Evolutionary conservation across 2,329 filamentous ascomycete genomes (phyloP).

Genomic region (Pezicula carpinea): DNA sequence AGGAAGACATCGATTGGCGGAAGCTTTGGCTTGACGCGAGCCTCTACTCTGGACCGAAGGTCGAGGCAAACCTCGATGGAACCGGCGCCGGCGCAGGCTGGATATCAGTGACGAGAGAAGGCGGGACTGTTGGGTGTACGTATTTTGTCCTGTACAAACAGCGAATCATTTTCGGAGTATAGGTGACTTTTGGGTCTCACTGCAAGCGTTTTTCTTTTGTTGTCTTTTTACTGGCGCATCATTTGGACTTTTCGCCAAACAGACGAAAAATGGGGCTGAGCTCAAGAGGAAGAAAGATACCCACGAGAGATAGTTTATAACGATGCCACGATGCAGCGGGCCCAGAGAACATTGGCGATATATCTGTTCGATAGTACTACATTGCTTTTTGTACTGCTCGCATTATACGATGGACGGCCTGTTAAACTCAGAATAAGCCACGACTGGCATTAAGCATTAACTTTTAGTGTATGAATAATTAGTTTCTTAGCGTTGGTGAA

Average conservation of each 20-base stretch:
- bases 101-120: not conserved
- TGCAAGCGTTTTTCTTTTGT: not conserved
- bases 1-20: slow-evolving; percentile 22
- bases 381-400: not conserved
- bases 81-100: not conserved
- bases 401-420: too few species aligned
- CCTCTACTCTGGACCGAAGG: not conserved
- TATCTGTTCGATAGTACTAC: not conserved
- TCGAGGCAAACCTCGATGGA: not conserved
- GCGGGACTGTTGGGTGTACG: too few species aligned
- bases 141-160: not conserved
- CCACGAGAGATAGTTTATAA: not conserved
- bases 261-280: not conserved
- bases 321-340: not conserved
- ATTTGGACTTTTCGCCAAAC: not conserved
- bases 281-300: not conserved
- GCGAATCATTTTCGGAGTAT: not conserved
- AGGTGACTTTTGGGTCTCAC: not conserved
- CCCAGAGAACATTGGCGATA: not conserved
- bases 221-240: not conserved
- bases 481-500: not conserved
- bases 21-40: slow-evolving; percentile 6
- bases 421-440: not conserved
- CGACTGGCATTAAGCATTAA: not conserved
- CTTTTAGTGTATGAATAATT: not conserved